Evolutionary conservation across 2,329 filamentous ascomycete genomes (phyloP).

Genomic region (Calonectria leucothoes): DNA sequence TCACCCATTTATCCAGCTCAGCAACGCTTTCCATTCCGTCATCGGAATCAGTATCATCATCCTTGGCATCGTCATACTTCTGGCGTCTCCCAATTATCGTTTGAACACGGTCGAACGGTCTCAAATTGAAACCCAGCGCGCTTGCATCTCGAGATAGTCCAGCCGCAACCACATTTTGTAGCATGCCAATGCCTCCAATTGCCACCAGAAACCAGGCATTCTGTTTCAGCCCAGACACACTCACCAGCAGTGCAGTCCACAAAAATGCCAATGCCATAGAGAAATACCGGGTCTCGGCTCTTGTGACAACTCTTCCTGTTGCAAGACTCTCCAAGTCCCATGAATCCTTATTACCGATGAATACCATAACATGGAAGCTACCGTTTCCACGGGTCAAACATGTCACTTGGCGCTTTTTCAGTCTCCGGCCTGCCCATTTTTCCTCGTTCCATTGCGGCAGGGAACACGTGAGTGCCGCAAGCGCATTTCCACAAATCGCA

Average conservation of each 20-base stretch:
- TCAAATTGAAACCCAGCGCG: not conserved
- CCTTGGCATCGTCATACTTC: not conserved
- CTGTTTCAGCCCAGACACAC: not conserved
- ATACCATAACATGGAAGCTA: not conserved
- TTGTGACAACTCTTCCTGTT: not conserved
- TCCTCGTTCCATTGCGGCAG: not conserved
- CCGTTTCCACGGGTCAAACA: not conserved
- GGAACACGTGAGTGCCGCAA: not conserved
- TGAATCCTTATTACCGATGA: not conserved
- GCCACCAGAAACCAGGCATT: not conserved
- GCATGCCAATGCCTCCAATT: not conserved
- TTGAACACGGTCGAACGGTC: not conserved
- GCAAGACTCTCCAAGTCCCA: not conserved
- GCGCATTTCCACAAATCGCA: not conserved
- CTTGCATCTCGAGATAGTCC: not conserved
- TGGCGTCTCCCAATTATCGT: not conserved
- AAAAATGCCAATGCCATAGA: not conserved
- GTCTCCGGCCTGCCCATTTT: not conserved
- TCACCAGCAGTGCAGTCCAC: not conserved
- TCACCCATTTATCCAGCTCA: too few species aligned
- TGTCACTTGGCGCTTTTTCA: not conserved
- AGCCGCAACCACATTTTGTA: not conserved
- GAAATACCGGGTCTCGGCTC: not conserved
- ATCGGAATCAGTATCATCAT: not conserved
- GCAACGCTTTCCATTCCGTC: not conserved